Evolutionary conservation across 331 rosid species (phyloP).

Genomic region (Malus hybrid): DNA sequence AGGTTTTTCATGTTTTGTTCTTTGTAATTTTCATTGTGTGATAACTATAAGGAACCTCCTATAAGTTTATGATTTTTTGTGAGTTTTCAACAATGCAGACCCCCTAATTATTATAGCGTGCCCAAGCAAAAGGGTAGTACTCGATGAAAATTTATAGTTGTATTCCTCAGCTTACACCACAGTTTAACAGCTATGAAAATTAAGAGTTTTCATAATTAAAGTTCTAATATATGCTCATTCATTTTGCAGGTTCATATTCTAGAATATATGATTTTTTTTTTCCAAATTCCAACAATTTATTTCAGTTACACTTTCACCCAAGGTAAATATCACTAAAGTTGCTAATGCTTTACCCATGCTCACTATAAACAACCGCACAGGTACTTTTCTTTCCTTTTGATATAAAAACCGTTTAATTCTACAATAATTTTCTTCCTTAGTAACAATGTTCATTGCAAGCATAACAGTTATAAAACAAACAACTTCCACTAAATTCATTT

Average conservation of each 20-base stretch:
- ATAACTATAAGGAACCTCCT: no score
- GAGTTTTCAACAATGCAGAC: conserved; percentile 32
- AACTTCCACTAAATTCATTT: no score
- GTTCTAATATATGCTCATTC: background rate
- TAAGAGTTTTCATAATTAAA: conserved; percentile 10
- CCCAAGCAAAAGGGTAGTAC: conserved; percentile 50
- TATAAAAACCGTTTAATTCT: background rate
- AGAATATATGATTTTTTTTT: conserved; percentile 32
- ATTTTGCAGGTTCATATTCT: conserved; percentile 21
- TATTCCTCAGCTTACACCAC: background rate
- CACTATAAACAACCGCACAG: conserved; percentile 68
- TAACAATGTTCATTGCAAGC: background rate
- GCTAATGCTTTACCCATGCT: conserved; percentile 87
- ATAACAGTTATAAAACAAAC: background rate
- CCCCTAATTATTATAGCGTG: conserved; percentile 73
- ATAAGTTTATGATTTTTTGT: no score
- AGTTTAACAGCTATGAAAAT: conserved; percentile 6
- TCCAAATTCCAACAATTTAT: no score
- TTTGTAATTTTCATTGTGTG: no score
- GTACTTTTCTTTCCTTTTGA: conserved; percentile 28
- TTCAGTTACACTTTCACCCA: conserved; percentile 85
- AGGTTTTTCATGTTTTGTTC: no score
- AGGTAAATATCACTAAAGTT: conserved; percentile 77
- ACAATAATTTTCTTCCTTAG: background rate
- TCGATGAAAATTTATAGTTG: conserved; percentile 1